Evolutionary conservation across 345 rosid genomes (phyloP), one percentile per base, ranked within the genome.

Genomic region (Luvunga scandens): DNA sequence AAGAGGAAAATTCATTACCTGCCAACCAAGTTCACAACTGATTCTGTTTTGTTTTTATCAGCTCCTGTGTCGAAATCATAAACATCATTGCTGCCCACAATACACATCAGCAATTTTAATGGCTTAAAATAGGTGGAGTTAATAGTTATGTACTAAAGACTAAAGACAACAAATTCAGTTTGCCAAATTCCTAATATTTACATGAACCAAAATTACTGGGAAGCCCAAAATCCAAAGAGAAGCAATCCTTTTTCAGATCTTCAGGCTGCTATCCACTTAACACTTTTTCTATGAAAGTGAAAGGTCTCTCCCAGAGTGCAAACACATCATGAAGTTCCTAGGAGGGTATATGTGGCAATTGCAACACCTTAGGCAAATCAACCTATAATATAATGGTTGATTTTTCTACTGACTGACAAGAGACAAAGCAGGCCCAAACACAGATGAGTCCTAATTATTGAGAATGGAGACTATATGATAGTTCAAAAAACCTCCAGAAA

Each of bases 41-140:
- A 95, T 81, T 95, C 99, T 73, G 83, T 90, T 86, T 95, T 93
- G 88, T 90, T 88, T 85, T 89, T 87, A 81, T 95, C 98, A 42
- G 98, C 98, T 86, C 97, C 98, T 1, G 97, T 93, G 75, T 93
- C 98, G 33, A 91, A 95, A 86, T 95, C 99, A 75, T 95, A 93
- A 73, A 92, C 98, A 85, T 93, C 98, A 79, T 93, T 95, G 91
- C 98, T 93, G 97, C 86, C 67, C 78, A 86, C 61, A 53, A 28
- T 87, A 81, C 50, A 78, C 48, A 73, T 61, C 28, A 79, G 63
- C 74, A 75, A 73, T 60, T 73, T 78, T 12, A 79, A 79, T 75
- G 69, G 55, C 84, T 74, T 30, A 8, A 68, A 77, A 45, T 22
- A 16, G 56, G 57, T 66, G 60, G 22, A 38, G 25, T 75, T 21